Evolutionary conservation across 352 stramenopile species (phyloP).

Genomic region (Pythium phragmitis): DNA sequence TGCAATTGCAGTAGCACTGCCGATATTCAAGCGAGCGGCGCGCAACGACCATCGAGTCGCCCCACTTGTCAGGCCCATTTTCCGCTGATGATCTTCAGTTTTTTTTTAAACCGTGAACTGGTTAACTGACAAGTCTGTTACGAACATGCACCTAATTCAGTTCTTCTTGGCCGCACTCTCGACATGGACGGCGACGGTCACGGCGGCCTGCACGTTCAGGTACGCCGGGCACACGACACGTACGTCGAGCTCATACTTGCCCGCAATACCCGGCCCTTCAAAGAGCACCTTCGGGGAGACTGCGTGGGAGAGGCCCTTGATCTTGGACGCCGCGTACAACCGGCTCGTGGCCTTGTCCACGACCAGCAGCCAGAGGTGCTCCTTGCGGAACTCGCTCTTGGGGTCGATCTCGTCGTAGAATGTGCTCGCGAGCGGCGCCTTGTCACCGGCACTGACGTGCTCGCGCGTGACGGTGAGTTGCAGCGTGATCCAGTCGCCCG

Average conservation of each 20-base stretch:
- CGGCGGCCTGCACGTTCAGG: constrained; percentile 52
- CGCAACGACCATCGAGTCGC: not conserved
- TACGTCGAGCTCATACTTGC: constrained; percentile 78
- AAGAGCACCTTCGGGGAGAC: constrained; percentile 60
- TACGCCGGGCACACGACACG: constrained; percentile 65
- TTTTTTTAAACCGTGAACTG: not conserved
- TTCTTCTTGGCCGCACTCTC: constrained; percentile 29
- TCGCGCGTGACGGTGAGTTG: constrained; percentile 49
- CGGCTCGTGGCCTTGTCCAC: constrained; percentile 56
- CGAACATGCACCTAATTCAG: constrained; percentile 10
- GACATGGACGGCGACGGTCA: constrained; percentile 40
- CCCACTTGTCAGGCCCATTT: not conserved
- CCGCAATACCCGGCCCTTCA: constrained; percentile 56
- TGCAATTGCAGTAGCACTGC: not conserved
- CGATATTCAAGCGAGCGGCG: not conserved
- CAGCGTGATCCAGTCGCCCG: constrained; percentile 79
- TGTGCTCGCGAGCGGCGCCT: constrained; percentile 54
- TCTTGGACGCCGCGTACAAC: constrained; percentile 71
- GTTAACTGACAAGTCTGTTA: not conserved
- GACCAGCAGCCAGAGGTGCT: constrained; percentile 72
- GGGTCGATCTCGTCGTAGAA: constrained; percentile 74
- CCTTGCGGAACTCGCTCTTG: constrained; percentile 66
- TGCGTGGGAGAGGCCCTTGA: constrained; percentile 49
- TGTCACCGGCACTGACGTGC: constrained; percentile 41
- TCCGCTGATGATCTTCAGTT: not conserved